Conservation (phyloP, 768 basidiomycete genomes). For the Auricularia heimuer region DNA sequence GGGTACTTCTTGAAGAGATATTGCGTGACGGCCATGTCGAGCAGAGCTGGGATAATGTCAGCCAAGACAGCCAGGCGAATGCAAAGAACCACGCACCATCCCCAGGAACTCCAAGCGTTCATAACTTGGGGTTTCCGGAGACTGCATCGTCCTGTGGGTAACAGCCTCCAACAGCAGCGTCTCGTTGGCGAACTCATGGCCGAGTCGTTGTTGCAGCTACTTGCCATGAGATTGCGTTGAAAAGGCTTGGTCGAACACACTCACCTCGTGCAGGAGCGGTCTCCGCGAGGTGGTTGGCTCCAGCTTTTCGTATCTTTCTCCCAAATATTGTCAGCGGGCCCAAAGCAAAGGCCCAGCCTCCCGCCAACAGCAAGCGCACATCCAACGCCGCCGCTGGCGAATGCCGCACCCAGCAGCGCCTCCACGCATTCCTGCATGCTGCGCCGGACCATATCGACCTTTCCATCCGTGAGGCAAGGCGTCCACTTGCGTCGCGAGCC, state of each 20-base stretch:
- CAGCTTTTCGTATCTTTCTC: conserved; percentile 36
- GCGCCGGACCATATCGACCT: conserved; percentile 35
- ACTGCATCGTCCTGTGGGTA: conserved; percentile 74
- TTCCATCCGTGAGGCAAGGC: conserved; percentile 32
- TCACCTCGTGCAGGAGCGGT: conserved; percentile 32
- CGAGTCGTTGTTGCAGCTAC: conserved; percentile 48
- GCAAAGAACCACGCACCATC: conserved; percentile 50
- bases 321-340: conserved; percentile 58
- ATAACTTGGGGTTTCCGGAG: conserved; percentile 50
- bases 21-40: conserved; percentile 61
- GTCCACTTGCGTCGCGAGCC: conserved; percentile 50
- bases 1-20: conserved; percentile 66
- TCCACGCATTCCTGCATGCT: conserved; percentile 87
- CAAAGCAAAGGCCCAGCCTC: conserved; percentile 60
- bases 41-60: conserved; percentile 37
- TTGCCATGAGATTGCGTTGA: background rate
- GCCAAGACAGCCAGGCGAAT: background rate
- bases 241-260: background rate
- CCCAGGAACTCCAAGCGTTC: conserved; percentile 80
- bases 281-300: conserved; percentile 28
- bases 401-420: conserved; percentile 70
- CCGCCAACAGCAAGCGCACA: conserved; percentile 58
- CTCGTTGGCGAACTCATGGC: conserved; percentile 60
- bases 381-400: conserved; percentile 58
- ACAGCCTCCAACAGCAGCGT: conserved; percentile 64